Evolutionary conservation across 345 rosid species (phyloP).

Genomic region (Orychophragmus violaceus): DNA sequence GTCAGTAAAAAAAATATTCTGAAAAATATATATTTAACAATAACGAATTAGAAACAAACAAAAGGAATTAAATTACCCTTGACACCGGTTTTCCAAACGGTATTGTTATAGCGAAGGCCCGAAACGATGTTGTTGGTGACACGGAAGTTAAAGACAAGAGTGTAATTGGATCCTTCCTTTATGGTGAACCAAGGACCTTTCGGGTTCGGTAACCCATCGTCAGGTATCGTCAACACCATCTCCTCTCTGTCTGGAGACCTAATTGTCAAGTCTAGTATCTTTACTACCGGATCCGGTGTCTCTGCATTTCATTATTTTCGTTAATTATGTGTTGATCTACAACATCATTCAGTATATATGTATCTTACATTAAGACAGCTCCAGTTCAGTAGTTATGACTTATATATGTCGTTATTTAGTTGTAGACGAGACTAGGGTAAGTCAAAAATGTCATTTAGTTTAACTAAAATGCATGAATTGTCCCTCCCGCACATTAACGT

Average conservation of each 20-base stretch:
- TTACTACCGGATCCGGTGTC: conserved; percentile 77
- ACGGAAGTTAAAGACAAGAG: conserved; percentile 54
- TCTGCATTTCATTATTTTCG: conserved; percentile 35
- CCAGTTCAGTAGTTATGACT: background rate
- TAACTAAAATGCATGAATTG: background rate
- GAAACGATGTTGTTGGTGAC: conserved; percentile 88
- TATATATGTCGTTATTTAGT: background rate
- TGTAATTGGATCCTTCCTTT: conserved; percentile 80
- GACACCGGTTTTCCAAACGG: conserved; percentile 76
- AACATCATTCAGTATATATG: background rate
- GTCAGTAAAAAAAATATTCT: too few species aligned
- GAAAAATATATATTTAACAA: background rate
- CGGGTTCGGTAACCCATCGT: conserved; percentile 46
- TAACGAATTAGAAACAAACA: background rate
- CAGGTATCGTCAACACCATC: conserved; percentile 57
- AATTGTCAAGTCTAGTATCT: conserved; percentile 61
- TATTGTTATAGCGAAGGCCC: conserved; percentile 68
- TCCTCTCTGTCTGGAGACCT: conserved; percentile 66
- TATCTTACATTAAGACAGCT: background rate
- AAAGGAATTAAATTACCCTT: conserved; percentile 38
- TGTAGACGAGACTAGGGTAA: background rate
- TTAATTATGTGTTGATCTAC: background rate
- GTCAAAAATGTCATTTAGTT: background rate
- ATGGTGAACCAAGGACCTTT: conserved; percentile 84
- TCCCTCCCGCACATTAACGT: background rate